phyloP scores from a whole-genome alignment of 352 stramenopile species.

The Phytopythium helicoides region DNA sequence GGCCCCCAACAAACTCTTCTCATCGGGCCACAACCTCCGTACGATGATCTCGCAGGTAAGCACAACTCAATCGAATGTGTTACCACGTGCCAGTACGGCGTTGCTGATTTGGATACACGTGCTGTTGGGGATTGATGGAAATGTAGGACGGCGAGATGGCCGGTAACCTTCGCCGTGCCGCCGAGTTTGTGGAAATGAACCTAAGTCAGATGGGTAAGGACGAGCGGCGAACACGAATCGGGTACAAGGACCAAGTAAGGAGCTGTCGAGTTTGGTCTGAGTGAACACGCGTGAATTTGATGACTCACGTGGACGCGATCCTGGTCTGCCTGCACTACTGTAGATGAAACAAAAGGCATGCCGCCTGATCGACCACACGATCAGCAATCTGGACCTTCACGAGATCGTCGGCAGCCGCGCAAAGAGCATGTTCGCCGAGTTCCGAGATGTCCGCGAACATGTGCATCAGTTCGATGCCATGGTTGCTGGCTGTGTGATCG shows the following conservation, averaged over 20 bases:
- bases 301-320: neutral
- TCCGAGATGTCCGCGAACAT: conserved; percentile 94
- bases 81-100: no score
- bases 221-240: conserved; percentile 93
- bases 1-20: conserved; percentile 94
- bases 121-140: conserved; percentile 4
- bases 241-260: conserved; percentile 97
- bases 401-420: conserved; percentile 93
- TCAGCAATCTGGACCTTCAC: conserved; percentile 94
- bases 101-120: conserved; percentile 1
- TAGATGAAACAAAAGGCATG: conserved; percentile 94
- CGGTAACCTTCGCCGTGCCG: conserved; percentile 74
- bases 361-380: conserved; percentile 89
- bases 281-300: no score
- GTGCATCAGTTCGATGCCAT: conserved; percentile 95
- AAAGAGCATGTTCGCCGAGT: conserved; percentile 96
- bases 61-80: conserved; percentile 1
- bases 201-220: conserved; percentile 97
- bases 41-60: conserved; percentile 91
- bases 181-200: conserved; percentile 95
- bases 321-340: conserved; percentile 2
- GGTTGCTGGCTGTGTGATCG: conserved; percentile 86
- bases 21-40: conserved; percentile 93
- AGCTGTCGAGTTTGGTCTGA: neutral
- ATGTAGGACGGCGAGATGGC: conserved; percentile 82